A percentile compares a stretch with the other conserved stretches of the same genome.
These are phyloP conservation scores for Ilyonectria mors-panacis DNA, from an alignment of 2,329 filamentous ascomycete genomes.

Conservation along the genomic window DNA sequence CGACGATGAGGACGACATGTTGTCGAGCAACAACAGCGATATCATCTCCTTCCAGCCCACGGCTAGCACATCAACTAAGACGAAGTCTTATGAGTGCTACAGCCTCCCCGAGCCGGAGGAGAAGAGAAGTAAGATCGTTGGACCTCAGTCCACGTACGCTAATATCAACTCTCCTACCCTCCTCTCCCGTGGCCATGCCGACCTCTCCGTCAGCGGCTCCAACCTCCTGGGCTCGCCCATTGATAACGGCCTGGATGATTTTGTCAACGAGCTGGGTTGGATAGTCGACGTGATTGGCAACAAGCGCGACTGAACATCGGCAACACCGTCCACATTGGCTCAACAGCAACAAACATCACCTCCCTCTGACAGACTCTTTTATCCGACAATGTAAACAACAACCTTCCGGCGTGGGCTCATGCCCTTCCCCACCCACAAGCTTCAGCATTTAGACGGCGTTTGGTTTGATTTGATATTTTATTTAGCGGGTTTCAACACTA, in stretches of 20 bases:
- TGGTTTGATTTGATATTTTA: conserved; percentile 24
- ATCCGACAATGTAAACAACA: conserved; percentile 33
- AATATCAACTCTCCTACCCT: conserved; percentile 46
- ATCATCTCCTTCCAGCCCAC: conserved; percentile 48
- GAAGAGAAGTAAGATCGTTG: conserved; percentile 37
- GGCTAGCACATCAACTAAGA: conserved; percentile 29
- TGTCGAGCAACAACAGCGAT: conserved; percentile 56
- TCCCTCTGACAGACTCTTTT: conserved; percentile 3
- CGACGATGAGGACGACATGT: conserved; percentile 59
- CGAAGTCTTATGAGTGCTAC: conserved; percentile 56
- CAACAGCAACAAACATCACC: conserved; percentile 15
- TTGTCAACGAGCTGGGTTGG: conserved; percentile 65
- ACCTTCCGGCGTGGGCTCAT: conserved; percentile 21
- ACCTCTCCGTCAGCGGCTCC: conserved; percentile 36
- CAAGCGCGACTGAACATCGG: conserved; percentile 42
- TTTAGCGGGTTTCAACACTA: conserved; percentile 19
- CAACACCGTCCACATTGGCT: conserved; percentile 2
- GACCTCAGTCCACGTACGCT: conserved; percentile 40
- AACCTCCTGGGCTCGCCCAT: conserved; percentile 54
- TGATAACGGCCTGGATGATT: conserved; percentile 58
- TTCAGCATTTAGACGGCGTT: conserved; percentile 43
- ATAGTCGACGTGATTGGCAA: conserved; percentile 64
- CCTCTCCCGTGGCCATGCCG: conserved; percentile 41
- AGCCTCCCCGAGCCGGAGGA: conserved; percentile 60
- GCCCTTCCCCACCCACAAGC: conserved; percentile 22